Evolutionary conservation across 169 alveolate species (phyloP).

Genomic region (Plasmodium knowlesi): DNA sequence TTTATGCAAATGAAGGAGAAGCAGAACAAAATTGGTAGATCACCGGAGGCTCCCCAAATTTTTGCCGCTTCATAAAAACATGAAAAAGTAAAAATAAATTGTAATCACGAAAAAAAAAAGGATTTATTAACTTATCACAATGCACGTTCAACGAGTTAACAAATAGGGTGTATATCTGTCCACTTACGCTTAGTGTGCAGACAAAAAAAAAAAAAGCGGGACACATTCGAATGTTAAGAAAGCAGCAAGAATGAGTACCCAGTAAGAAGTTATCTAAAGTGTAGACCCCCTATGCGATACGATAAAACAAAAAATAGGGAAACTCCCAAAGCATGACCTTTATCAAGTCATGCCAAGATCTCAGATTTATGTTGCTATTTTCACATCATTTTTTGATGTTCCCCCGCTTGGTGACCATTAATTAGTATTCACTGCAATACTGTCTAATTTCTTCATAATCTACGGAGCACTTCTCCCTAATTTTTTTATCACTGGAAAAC

Average conservation of each 20-base stretch:
- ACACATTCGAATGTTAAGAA: neutral
- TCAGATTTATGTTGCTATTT: neutral
- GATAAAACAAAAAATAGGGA: neutral
- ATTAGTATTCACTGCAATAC: constrained; percentile 20
- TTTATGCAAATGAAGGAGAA: neutral
- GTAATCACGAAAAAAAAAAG: neutral
- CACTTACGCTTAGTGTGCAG: neutral
- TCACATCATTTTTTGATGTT: neutral
- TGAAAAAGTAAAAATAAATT: neutral
- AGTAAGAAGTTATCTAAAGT: neutral
- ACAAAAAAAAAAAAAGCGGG: neutral
- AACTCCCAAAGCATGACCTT: neutral
- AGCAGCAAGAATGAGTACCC: neutral
- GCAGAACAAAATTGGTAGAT: neutral
- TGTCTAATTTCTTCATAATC: constrained; percentile 66
- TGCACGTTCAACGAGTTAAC: neutral
- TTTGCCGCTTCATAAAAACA: neutral
- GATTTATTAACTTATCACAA: neutral
- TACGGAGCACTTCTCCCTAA: constrained; percentile 53
- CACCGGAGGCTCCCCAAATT: neutral
- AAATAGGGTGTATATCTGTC: neutral
- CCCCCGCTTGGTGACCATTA: neutral
- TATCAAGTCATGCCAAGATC: neutral
- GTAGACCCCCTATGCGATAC: neutral
- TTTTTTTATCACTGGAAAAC: constrained; percentile 25